These are phyloP conservation scores for Collybia nuda DNA, from an alignment of 768 basidiomycete genomes.

Conservation along the genomic window DNA sequence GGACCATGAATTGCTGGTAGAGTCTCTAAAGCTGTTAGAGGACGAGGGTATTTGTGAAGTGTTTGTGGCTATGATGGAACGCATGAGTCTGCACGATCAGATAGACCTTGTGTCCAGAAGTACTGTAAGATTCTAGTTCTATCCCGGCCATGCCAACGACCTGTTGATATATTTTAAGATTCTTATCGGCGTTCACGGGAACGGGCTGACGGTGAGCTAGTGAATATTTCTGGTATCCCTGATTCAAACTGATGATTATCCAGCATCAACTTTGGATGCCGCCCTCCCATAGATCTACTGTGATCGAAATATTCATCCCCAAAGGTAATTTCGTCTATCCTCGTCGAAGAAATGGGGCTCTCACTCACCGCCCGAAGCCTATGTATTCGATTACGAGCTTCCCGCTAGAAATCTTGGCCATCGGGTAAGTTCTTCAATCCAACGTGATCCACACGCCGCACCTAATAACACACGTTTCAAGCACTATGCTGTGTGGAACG, in stretches of 20 bases:
- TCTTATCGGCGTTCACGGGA: constrained; percentile 68
- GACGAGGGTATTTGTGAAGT: constrained; percentile 50
- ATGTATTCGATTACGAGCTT: constrained; percentile 41
- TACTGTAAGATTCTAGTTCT: constrained; percentile 41
- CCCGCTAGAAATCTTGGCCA: constrained; percentile 44
- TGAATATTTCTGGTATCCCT: neutral
- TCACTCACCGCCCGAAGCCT: constrained; percentile 23
- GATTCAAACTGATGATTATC: neutral
- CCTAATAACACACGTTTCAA: constrained; percentile 13
- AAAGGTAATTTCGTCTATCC: constrained; percentile 30
- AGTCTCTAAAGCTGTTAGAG: constrained; percentile 43
- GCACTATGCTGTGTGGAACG: constrained; percentile 72
- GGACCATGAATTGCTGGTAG: constrained; percentile 50
- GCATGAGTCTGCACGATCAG: constrained; percentile 60
- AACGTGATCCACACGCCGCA: neutral
- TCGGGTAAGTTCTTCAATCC: constrained; percentile 19
- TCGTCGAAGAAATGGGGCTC: neutral
- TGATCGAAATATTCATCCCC: constrained; percentile 71
- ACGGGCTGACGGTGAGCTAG: constrained; percentile 56
- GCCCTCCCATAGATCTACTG: constrained; percentile 54
- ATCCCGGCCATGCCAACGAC: neutral
- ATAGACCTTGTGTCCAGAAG: constrained; percentile 56
- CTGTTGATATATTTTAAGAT: constrained; percentile 29
- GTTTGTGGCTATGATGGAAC: constrained; percentile 39
- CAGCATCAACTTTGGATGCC: constrained; percentile 71